phyloP scores from a whole-genome alignment of 352 stramenopile genomes.

The Pythium rhizo-oryzae region DNA sequence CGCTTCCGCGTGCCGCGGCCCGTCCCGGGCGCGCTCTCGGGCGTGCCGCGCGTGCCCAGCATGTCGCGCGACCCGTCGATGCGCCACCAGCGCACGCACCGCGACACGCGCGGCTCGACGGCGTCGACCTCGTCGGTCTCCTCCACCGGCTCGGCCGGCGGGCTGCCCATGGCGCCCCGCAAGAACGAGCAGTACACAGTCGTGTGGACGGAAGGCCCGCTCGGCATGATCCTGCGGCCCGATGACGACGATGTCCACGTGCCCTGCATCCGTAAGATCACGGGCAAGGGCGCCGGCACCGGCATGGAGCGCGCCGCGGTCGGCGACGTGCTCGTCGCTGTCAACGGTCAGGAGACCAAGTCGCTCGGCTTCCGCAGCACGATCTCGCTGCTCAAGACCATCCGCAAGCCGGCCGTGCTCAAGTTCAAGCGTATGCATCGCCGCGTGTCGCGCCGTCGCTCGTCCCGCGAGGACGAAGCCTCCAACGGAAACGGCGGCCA shows the following conservation, averaged over 20 bases:
- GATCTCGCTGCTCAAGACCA: slow-evolving; percentile 85
- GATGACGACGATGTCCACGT: slow-evolving; percentile 89
- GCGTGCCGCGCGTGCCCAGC: slow-evolving; percentile 15
- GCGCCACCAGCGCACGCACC: neutral
- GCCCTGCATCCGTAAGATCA: slow-evolving; percentile 89
- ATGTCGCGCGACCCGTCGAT: slow-evolving; percentile 22
- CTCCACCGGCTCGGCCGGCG: slow-evolving; percentile 38
- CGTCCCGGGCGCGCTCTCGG: slow-evolving; percentile 25
- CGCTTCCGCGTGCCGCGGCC: slow-evolving; percentile 81
- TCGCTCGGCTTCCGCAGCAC: slow-evolving; percentile 81
- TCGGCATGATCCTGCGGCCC: slow-evolving; percentile 86
- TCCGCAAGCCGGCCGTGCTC: slow-evolving; percentile 84
- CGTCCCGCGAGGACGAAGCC: slow-evolving; percentile 50
- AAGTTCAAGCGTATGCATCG: slow-evolving; percentile 90
- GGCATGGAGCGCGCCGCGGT: slow-evolving; percentile 83
- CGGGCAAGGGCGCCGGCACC: slow-evolving; percentile 79
- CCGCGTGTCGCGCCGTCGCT: slow-evolving; percentile 67
- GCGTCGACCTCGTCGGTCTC: slow-evolving; percentile 32
- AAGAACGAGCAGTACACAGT: slow-evolving; percentile 87
- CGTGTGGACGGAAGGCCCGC: slow-evolving; percentile 81
- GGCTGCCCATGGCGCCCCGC: slow-evolving; percentile 31
- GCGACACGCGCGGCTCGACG: slow-evolving; percentile 34
- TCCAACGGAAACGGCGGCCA: slow-evolving; percentile 1
- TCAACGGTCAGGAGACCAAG: slow-evolving; percentile 88
- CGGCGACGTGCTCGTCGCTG: slow-evolving; percentile 79